These are phyloP conservation scores for Phyllosticta citrichinensis DNA, from an alignment of 2,329 filamentous ascomycete species.

Conservation along the genomic window DNA sequence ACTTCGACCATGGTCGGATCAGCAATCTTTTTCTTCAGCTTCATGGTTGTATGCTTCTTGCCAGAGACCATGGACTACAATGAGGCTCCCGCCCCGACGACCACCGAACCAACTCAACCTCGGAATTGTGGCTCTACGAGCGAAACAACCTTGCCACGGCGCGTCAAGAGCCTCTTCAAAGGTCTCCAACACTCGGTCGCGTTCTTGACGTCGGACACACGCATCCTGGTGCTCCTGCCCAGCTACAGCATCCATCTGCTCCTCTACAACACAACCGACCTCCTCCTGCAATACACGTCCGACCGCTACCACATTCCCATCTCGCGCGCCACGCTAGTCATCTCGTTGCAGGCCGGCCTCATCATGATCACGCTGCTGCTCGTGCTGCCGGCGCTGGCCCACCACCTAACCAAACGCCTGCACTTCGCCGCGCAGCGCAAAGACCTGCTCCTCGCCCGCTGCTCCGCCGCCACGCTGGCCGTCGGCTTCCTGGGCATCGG, in stretches of 20 bases:
- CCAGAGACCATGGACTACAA: conserved; percentile 26
- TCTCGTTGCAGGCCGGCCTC: conserved; percentile 21
- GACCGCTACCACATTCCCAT: conserved; percentile 42
- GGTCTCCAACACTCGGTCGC: conserved; percentile 13
- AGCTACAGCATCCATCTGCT: conserved; percentile 21
- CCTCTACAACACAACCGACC: conserved; percentile 14
- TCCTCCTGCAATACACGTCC: conserved; percentile 45
- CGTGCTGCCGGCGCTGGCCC: conserved; percentile 20
- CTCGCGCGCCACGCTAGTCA: conserved; percentile 21
- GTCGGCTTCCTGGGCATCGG: conserved; percentile 21
- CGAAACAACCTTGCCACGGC: neutral
- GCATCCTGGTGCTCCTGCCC: conserved; percentile 21
- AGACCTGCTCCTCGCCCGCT: conserved; percentile 22
- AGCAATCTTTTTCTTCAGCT: neutral
- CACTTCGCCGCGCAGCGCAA: conserved; percentile 13
- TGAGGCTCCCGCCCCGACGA: neutral
- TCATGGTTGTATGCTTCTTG: conserved; percentile 14
- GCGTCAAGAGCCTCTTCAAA: neutral
- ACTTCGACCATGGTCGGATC: conserved; percentile 20
- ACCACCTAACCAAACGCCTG: conserved; percentile 12
- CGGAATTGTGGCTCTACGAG: neutral
- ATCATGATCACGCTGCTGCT: conserved; percentile 21
- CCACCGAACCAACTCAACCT: neutral
- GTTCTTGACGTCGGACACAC: conserved; percentile 22
- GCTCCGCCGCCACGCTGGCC: conserved; percentile 17